Conservation (phyloP, 345 rosid genomes). For the Populus simonii region DNA sequence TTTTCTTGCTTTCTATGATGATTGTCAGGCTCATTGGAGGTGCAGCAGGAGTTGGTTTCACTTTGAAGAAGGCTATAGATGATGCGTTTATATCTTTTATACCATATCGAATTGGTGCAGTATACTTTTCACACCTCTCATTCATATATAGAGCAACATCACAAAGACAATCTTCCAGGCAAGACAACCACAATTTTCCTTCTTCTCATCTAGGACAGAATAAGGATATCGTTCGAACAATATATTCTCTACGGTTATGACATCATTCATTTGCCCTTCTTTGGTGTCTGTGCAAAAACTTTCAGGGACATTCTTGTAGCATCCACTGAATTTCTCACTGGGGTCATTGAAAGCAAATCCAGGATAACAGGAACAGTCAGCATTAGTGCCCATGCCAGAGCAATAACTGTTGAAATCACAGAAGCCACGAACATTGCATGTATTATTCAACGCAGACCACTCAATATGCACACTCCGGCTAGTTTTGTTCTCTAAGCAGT, state of each 20-base stretch:
- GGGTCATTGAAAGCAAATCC: background rate
- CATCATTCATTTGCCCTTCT: background rate
- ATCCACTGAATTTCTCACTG: background rate
- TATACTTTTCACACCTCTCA: background rate
- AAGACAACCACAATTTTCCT: conserved; percentile 2
- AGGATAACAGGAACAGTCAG: conserved; percentile 7
- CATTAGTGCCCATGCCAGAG: background rate
- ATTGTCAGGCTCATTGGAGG: background rate
- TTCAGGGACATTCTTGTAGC: background rate
- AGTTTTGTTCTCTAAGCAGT: background rate
- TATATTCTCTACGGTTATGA: background rate
- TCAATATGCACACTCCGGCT: background rate
- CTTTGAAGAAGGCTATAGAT: background rate
- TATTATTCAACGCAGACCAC: conserved; percentile 9
- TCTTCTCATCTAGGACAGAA: background rate
- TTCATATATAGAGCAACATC: background rate
- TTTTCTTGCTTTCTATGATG: background rate
- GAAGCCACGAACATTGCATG: conserved; percentile 5
- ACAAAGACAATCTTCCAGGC: conserved; percentile 12
- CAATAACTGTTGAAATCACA: conserved; percentile 29
- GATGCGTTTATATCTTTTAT: background rate
- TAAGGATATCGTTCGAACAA: background rate
- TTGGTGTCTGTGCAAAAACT: background rate
- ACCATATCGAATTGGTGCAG: conserved; percentile 2
- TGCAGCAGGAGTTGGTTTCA: background rate